Conservation (phyloP, 768 basidiomycete species). For the Mycena rosella region DNA sequence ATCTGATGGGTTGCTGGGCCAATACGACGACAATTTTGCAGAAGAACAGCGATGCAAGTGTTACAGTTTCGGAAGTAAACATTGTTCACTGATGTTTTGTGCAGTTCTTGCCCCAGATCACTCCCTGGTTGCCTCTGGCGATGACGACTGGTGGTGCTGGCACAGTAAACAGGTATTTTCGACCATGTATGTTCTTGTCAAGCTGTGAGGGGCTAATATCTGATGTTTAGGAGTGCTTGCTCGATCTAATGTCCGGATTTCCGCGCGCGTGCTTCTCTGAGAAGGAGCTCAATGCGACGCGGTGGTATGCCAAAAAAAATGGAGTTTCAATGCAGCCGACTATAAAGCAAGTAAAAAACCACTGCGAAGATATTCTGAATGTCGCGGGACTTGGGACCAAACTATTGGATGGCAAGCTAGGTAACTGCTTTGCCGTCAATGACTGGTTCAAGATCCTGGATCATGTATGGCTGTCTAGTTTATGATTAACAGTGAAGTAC, state of each 20-base stretch:
- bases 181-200: too few species aligned
- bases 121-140: neutral
- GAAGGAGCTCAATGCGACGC: constrained; percentile 2
- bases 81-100: too few species aligned
- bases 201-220: too few species aligned
- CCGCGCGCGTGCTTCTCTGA: constrained; percentile 1
- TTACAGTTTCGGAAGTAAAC: too few species aligned
- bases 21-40: too few species aligned
- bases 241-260: constrained; percentile 6
- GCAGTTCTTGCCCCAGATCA: neutral
- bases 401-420: constrained; percentile 3
- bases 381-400: neutral
- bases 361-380: neutral
- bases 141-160: constrained; percentile 10
- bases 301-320: constrained; percentile 4
- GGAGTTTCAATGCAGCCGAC: neutral
- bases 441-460: constrained; percentile 11
- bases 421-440: neutral
- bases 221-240: neutral
- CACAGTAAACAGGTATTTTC: neutral
- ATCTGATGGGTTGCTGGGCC: too few species aligned
- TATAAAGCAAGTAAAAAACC: constrained; percentile 4
- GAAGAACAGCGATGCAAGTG: too few species aligned
- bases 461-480: neutral
- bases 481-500: too few species aligned